Evolutionary conservation across 257 asterid genomes (phyloP).

Genomic region (Paraleonurus japonicus): DNA sequence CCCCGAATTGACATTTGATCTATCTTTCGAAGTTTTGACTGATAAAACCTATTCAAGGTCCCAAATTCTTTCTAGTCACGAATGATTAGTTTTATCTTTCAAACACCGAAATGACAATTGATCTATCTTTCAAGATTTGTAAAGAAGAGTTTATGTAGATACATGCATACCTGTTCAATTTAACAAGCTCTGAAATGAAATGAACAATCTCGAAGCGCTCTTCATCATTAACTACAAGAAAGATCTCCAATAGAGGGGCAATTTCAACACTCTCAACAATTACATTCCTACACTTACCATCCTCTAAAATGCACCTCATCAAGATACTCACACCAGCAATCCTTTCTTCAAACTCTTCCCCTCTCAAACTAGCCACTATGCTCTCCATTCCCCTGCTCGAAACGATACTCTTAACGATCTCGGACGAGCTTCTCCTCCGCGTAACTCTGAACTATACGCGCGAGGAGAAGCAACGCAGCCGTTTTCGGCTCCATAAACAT

Average conservation of each 20-base stretch:
- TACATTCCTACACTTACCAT: conserved; percentile 68
- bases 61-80: too few relatives aligned
- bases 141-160: too few relatives aligned
- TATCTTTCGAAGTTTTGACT: too few relatives aligned
- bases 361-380: conserved; percentile 44
- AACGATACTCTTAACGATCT: conserved; percentile 35
- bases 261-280: conserved; percentile 63
- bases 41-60: too few relatives aligned
- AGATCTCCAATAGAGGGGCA: conserved; percentile 46
- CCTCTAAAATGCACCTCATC: conserved; percentile 65
- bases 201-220: conserved; percentile 59
- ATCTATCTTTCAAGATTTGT: too few relatives aligned
- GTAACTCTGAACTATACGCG: conserved; percentile 41
- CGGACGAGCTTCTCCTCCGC: conserved; percentile 32
- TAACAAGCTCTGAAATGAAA: conserved; percentile 64
- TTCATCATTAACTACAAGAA: conserved; percentile 43
- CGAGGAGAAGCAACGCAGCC: conserved; percentile 56
- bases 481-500: conserved; percentile 52
- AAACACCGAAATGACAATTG: too few relatives aligned
- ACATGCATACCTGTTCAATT: conserved; percentile 84
- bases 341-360: conserved; percentile 53
- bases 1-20: too few relatives aligned
- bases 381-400: conserved; percentile 37
- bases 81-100: too few relatives aligned
- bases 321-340: conserved; percentile 55